These are phyloP conservation scores for Tuctoria greenei DNA, from an alignment of 176 grass and related monocot species.

Conservation along the genomic window DNA sequence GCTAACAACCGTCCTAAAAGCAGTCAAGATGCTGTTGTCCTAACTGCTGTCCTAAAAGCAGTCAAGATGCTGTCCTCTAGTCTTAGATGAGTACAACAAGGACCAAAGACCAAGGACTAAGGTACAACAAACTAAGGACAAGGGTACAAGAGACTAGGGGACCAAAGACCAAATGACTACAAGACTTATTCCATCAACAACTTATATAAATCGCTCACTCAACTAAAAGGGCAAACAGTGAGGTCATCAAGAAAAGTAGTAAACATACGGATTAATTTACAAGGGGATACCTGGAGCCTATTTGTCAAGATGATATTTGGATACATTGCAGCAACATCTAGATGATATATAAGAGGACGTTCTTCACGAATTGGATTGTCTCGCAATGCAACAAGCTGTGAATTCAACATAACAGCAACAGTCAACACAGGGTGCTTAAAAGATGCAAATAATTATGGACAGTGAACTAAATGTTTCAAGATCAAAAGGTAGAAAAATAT, in stretches of 20 bases:
- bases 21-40: too few relatives aligned
- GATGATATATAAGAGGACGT: conserved; percentile 95
- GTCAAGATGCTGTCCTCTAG: too few relatives aligned
- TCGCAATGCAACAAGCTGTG: conserved; percentile 80
- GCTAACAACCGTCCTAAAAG: too few relatives aligned
- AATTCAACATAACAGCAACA: conserved; percentile 37
- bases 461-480: neutral
- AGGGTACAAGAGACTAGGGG: too few relatives aligned
- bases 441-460: conserved; percentile 11
- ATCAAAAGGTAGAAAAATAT: conserved; percentile 20
- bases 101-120: too few relatives aligned
- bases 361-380: conserved; percentile 88
- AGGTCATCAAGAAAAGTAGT: conserved; percentile 8
- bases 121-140: too few relatives aligned
- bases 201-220: conserved; percentile 9
- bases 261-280: conserved; percentile 18
- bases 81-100: too few relatives aligned
- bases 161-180: too few relatives aligned
- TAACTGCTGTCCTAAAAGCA: too few relatives aligned
- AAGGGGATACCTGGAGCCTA: conserved; percentile 82
- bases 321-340: conserved; percentile 99
- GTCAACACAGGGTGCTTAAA: conserved; percentile 40
- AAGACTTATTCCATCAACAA: too few relatives aligned
- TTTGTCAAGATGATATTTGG: conserved; percentile 99
- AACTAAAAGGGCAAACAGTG: conserved; percentile 11